A percentile compares a stretch with the other conserved stretches of the same genome.
Evolutionary conservation across 2,329 filamentous ascomycete genomes (phyloP).

Genomic region (Colletotrichum sp.): DNA sequence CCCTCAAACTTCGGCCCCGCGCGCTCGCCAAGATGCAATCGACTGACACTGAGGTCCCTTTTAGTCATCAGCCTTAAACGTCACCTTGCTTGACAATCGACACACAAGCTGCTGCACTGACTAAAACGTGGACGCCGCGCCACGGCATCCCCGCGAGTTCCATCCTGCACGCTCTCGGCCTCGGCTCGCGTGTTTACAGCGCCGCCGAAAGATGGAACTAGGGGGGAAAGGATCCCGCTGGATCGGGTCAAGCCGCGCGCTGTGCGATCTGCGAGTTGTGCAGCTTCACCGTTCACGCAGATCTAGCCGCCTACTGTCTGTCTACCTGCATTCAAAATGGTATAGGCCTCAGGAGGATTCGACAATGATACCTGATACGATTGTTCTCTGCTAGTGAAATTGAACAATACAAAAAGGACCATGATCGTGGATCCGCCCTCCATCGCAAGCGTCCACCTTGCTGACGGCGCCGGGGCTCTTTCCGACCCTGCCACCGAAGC

Average conservation of each 20-base stretch:
- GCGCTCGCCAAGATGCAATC: neutral
- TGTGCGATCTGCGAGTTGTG: neutral
- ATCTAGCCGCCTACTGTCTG: neutral
- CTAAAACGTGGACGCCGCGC: neutral
- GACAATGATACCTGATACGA: neutral
- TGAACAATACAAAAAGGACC: neutral
- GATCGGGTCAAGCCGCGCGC: neutral
- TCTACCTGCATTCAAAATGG: neutral
- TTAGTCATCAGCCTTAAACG: slow-evolving; percentile 21
- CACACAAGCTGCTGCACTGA: neutral
- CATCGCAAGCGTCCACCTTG: neutral
- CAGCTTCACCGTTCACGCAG: neutral
- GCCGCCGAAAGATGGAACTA: neutral
- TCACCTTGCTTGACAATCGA: slow-evolving; percentile 11
- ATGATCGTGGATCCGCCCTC: neutral
- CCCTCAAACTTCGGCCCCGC: neutral
- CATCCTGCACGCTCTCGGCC: neutral
- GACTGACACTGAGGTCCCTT: neutral
- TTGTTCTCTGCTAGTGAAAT: neutral
- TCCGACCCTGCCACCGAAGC: neutral
- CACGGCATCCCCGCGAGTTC: slow-evolving; percentile 5
- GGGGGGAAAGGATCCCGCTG: neutral
- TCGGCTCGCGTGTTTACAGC: neutral
- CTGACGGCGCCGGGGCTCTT: neutral
- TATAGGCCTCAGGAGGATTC: neutral